Evolutionary conservation across 768 basidiomycete species (phyloP).

Genomic region (Paxillus ammoniavirescens): DNA sequence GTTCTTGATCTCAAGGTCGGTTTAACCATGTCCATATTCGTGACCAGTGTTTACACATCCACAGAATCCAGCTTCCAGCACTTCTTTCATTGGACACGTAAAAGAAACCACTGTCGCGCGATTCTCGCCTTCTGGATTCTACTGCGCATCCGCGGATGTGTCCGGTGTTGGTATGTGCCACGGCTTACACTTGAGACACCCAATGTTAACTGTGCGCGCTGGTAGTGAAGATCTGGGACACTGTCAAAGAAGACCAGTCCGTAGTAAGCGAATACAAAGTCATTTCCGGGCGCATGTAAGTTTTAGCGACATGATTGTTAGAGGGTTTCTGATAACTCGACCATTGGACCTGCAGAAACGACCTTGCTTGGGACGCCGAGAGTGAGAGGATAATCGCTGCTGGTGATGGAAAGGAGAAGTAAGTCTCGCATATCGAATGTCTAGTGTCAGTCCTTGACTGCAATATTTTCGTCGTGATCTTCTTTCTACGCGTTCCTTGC

Average conservation of each 20-base stretch:
- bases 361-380: slow-evolving; percentile 95
- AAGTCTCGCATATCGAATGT: not conserved
- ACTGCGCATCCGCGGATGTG: slow-evolving; percentile 88
- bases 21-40: slow-evolving; percentile 1
- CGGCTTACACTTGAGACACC: not conserved
- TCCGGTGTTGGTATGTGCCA: slow-evolving; percentile 66
- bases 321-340: not conserved
- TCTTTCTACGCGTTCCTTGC: not conserved
- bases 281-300: slow-evolving; percentile 69
- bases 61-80: slow-evolving; percentile 65
- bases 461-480: no score
- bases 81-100: slow-evolving; percentile 75
- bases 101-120: slow-evolving; percentile 87
- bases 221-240: slow-evolving; percentile 90
- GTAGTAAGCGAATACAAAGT: slow-evolving; percentile 82
- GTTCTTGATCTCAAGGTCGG: slow-evolving; percentile 81
- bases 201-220: not conserved
- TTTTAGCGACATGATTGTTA: not conserved
- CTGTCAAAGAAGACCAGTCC: slow-evolving; percentile 77
- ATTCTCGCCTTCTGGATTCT: slow-evolving; percentile 91
- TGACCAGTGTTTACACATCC: not conserved
- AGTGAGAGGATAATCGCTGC: slow-evolving; percentile 95
- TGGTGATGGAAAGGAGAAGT: slow-evolving; percentile 92
- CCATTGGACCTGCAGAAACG: slow-evolving; percentile 56
- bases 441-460: not conserved